These are phyloP conservation scores for Metarhizium guizhouense DNA, from an alignment of 2,329 filamentous ascomycete genomes.

Conservation along the genomic window DNA sequence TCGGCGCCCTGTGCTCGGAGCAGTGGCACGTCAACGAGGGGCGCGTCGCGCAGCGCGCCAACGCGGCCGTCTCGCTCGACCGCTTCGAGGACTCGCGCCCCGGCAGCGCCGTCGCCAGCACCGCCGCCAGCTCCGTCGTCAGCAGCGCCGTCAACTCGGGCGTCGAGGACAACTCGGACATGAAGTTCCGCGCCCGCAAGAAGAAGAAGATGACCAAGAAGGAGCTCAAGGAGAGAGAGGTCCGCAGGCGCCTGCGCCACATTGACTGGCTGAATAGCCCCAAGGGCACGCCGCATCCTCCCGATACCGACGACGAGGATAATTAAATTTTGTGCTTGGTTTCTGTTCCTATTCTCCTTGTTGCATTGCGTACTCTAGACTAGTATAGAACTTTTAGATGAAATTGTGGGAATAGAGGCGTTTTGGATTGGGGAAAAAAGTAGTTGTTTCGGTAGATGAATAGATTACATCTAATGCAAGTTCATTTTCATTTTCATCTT, in stretches of 20 bases:
- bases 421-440: background rate
- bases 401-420: background rate
- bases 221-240: constrained; percentile 89
- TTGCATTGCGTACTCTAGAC: background rate
- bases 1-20: constrained; percentile 89
- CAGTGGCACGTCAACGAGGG: constrained; percentile 93
- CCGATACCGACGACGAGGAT: constrained; percentile 69
- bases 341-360: background rate
- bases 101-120: constrained; percentile 46
- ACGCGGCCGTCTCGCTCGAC: constrained; percentile 62
- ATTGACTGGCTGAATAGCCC: constrained; percentile 77
- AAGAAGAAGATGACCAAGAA: constrained; percentile 99
- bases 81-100: constrained; percentile 79
- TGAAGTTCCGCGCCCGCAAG: constrained; percentile 85
- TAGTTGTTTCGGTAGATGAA: background rate
- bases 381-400: constrained; percentile 2
- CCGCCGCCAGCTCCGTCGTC: constrained; percentile 48
- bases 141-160: constrained; percentile 49
- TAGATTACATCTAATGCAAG: background rate
- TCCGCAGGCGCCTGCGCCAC: constrained; percentile 76
- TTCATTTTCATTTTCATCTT: no score
- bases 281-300: constrained; percentile 72
- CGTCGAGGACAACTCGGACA: constrained; percentile 63
- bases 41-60: constrained; percentile 75
- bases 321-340: background rate